These are phyloP conservation scores for Leccinum uliginosum DNA, from an alignment of 768 basidiomycete genomes.

Conservation along the genomic window DNA sequence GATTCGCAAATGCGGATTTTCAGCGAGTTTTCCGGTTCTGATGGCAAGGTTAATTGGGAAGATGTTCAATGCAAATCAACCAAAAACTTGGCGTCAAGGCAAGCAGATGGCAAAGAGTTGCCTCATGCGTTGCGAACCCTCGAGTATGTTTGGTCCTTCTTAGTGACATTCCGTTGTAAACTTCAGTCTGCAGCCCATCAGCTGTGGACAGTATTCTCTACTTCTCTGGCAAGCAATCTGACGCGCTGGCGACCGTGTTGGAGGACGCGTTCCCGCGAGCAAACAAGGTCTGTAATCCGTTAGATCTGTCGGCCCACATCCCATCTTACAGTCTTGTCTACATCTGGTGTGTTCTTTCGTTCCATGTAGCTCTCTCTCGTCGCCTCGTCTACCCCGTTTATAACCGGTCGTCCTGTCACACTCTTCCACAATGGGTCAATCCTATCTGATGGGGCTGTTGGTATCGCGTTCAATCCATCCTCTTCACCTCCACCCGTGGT, in stretches of 20 bases:
- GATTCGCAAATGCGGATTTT: slow-evolving; percentile 2
- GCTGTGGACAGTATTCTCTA: slow-evolving; percentile 38
- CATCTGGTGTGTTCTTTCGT: background rate
- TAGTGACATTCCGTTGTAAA: background rate
- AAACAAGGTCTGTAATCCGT: slow-evolving; percentile 40
- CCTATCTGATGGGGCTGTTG: slow-evolving; percentile 64
- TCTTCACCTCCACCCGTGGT: slow-evolving; percentile 8
- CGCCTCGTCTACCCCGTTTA: slow-evolving; percentile 73
- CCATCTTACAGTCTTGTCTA: background rate
- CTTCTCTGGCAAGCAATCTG: slow-evolving; percentile 53
- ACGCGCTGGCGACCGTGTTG: slow-evolving; percentile 49
- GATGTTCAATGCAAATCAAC: slow-evolving; percentile 45
- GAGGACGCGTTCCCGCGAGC: slow-evolving; percentile 37
- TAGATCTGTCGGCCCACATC: background rate
- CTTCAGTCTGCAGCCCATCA: slow-evolving; percentile 13
- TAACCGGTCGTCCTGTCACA: slow-evolving; percentile 71
- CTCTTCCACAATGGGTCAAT: slow-evolving; percentile 56
- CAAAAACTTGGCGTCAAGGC: background rate
- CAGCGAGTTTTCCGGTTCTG: background rate
- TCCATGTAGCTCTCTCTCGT: slow-evolving; percentile 57
- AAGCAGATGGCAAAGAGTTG: slow-evolving; percentile 16
- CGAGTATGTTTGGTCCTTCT: slow-evolving; percentile 22
- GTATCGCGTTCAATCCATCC: slow-evolving; percentile 44
- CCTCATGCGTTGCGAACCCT: slow-evolving; percentile 36
- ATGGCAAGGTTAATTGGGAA: slow-evolving; percentile 42